Evolutionary conservation across 164 flowering plant genomes (phyloP), one percentile per base, ranked within the genome.

Genomic region (Vitis riparia): DNA sequence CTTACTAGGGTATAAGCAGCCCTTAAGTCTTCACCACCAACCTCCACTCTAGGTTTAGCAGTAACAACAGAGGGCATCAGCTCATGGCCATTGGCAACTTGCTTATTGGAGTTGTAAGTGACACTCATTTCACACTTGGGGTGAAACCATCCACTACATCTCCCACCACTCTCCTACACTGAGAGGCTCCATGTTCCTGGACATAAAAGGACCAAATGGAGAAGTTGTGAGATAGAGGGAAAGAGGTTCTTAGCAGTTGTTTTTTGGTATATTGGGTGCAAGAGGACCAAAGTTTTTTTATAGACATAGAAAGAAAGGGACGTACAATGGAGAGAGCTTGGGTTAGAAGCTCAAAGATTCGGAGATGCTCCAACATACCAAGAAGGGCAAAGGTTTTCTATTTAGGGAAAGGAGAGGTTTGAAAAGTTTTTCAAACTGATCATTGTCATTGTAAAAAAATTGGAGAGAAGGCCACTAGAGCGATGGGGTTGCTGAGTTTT

Each of bases 21-120:
- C 59, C 96, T 78, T 85, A 91, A 64, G 76, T 86, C 91, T 5
- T 83, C 85, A 2, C 93, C 93, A 10, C 88, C 93, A 13, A 91
- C 80, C 50, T 89, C 87, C 9, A 87, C 96, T 0, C 87, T 78
- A 68, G 93, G 96, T 60, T 68, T 84, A 44, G 77, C 14, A 15
- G 69, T 3, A 47, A 87, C 65, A 71, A 70, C 70, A 68, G 78
- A 53, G 76, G 96, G 96, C 90, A 87, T 82, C 5, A 91, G 79
- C 77, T 89, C 91, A 79, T 84, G 87, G 62, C 93, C 96, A 81
- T 87, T 91, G 29, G 73, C 67, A 30, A 89, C 93, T 71, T 77
- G 83, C 70, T 78, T 82, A 78, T 77, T 83, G 67, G 81, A 65
- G 76, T 76, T 81, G 66, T 85, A 91, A 63, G 69, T 85, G 2